These are phyloP conservation scores for Blastocystis sp. DNA, from an alignment of 352 stramenopile genomes.

Conservation along the genomic window DNA sequence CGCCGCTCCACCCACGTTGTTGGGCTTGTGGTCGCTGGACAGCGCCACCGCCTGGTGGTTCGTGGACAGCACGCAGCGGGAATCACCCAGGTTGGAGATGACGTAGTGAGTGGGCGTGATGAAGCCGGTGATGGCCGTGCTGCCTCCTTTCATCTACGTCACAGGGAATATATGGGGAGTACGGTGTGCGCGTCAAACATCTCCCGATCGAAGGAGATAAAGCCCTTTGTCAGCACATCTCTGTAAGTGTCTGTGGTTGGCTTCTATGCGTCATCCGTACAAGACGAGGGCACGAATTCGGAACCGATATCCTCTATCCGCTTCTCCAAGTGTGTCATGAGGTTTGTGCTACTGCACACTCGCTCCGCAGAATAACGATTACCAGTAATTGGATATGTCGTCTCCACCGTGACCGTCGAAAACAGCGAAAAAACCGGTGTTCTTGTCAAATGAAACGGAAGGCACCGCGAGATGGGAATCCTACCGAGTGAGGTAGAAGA, in stretches of 20 bases:
- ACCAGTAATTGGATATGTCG: slow-evolving; percentile 60
- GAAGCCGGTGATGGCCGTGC: slow-evolving; percentile 70
- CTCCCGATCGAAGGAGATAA: slow-evolving; percentile 71
- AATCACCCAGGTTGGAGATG: slow-evolving; percentile 72
- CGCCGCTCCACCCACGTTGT: slow-evolving; percentile 73
- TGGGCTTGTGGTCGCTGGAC: slow-evolving; percentile 86
- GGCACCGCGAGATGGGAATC: slow-evolving; percentile 36
- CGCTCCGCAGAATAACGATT: neutral
- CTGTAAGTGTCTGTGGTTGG: neutral
- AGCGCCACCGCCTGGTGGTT: slow-evolving; percentile 75
- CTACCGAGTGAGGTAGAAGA: neutral
- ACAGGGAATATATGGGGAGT: slow-evolving; percentile 7
- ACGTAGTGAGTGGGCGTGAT: slow-evolving; percentile 71
- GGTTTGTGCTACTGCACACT: neutral
- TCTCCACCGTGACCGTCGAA: slow-evolving; percentile 73
- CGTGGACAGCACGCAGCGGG: slow-evolving; percentile 69
- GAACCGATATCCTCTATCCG: slow-evolving; percentile 5
- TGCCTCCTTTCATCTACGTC: slow-evolving; percentile 49
- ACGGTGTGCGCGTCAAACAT: slow-evolving; percentile 31
- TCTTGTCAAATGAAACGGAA: slow-evolving; percentile 26
- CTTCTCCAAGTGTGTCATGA: slow-evolving; percentile 8
- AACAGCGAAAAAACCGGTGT: slow-evolving; percentile 70
- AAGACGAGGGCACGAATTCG: neutral
- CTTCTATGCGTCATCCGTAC: neutral
- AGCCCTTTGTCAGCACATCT: neutral